These are phyloP conservation scores for Blastocladiella britannica DNA, from an alignment of 192 early-diverging fungal species.

Conservation along the genomic window DNA sequence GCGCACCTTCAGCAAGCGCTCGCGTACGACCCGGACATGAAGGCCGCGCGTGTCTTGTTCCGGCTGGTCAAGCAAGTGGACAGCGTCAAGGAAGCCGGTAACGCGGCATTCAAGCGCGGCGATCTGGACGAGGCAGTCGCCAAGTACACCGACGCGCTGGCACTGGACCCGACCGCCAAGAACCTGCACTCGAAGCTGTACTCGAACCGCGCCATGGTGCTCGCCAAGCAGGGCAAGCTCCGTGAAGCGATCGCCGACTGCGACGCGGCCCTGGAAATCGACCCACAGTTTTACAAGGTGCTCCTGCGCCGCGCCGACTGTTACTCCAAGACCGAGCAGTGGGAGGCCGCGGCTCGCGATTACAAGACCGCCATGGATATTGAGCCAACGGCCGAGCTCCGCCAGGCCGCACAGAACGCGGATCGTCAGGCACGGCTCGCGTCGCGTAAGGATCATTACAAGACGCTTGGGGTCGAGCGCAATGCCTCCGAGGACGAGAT, in stretches of 20 bases:
- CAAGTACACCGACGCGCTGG: conserved; percentile 43
- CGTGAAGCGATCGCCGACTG: conserved; percentile 37
- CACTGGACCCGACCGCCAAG: conserved; percentile 37
- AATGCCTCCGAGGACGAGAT: conserved; percentile 56
- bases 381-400: conserved; percentile 32
- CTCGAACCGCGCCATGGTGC: conserved; percentile 52
- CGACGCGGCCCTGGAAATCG: conserved; percentile 39
- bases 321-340: conserved; percentile 45
- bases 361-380: conserved; percentile 35
- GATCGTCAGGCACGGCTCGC: conserved; percentile 44
- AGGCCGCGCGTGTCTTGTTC: conserved; percentile 36
- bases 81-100: conserved; percentile 42
- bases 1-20: conserved; percentile 38
- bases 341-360: conserved; percentile 61
- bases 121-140: conserved; percentile 38
- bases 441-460: conserved; percentile 91
- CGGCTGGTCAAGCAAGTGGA: conserved; percentile 45
- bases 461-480: conserved; percentile 60
- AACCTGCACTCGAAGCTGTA: conserved; percentile 44
- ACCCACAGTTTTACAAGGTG: conserved; percentile 44
- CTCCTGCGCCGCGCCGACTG: conserved; percentile 56
- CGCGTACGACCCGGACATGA: conserved; percentile 57
- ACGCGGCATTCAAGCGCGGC: conserved; percentile 43
- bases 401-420: conserved; percentile 28
- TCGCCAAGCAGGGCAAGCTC: conserved; percentile 37